Base-by-base conservation (phyloP, 495 filamentous ascomycete genomes). In the Tuber melanosporum region DNA sequence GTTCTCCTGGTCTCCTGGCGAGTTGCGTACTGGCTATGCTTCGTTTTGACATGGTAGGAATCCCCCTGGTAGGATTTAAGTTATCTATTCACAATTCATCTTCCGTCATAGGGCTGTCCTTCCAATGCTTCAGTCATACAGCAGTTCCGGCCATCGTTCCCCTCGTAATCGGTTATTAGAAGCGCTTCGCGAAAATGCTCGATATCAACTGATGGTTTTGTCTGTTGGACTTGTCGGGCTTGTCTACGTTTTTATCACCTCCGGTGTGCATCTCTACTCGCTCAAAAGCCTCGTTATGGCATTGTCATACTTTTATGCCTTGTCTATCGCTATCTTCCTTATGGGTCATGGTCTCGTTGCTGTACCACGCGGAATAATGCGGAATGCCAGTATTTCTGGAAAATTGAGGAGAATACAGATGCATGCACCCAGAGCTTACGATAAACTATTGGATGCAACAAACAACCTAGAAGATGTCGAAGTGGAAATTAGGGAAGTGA, bases 291-390 rank as follows among this genome's bases (percentile, higher is more conserved):
- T 97, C 43, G 87, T 95, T 78, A 95, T 99, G 91, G 95, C 95
- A 39, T 86, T 98, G 74, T 94, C 94, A 46, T 98, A 99, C 85
- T 91, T 93, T 79, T 98, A 94, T 92, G 93, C 94, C 77, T 87
- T 99, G 79, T 86, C 93, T 4, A 86, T 98, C 75, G 95, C 94
- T 22, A 97, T 98, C 75, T 97, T 95, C 82, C 88, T 99, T 36
- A 98, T 99, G 95, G 95, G 95, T 10, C 94, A 99, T 80, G 95
- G 95, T 15, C 86, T 98, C 52, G 95, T 99, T 66, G 91, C 95
- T 19, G 92, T 98, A 71, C 95, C 95, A 9, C 88, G 95, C 79
- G 88, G 88, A 26, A 84, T 99, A 1, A 91, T 94, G 82, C 89
- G 90, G 70, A 92, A 92, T 81, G 90, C 93, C 20, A 92, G 90